phyloP scores from a whole-genome alignment of 352 stramenopile genomes.

The Phytophthora pini region DNA sequence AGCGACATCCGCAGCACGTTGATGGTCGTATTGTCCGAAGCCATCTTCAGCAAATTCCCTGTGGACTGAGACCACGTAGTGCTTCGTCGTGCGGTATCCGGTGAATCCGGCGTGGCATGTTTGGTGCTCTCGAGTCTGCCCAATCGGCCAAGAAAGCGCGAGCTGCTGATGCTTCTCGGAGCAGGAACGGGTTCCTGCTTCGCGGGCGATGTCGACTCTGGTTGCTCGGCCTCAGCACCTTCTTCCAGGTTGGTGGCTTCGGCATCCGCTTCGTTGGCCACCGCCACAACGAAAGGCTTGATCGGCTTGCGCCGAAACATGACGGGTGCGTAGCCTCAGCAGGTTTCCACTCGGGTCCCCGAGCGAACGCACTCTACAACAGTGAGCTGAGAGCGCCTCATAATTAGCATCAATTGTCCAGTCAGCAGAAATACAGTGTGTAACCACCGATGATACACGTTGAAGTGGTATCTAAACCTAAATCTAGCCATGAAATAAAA shows the following conservation, averaged over 20 bases:
- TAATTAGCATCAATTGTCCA: not conserved
- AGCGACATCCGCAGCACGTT: slow-evolving; percentile 77
- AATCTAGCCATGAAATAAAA: too few species aligned
- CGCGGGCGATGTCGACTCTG: too few species aligned
- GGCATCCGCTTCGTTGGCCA: slow-evolving; percentile 15
- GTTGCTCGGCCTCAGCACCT: slow-evolving; percentile 1
- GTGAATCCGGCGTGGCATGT: slow-evolving; percentile 1
- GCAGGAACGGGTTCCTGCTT: not conserved
- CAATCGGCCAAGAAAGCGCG: slow-evolving; percentile 2
- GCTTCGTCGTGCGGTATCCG: slow-evolving; percentile 9
- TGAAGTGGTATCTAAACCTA: too few species aligned
- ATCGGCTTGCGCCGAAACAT: slow-evolving; percentile 27
- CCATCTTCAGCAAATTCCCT: slow-evolving; percentile 16
- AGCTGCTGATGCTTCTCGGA: not conserved
- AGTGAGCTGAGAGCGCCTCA: not conserved
- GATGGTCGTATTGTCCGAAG: slow-evolving; percentile 33
- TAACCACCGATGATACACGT: slow-evolving; percentile 1
- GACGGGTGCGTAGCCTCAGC: not conserved
- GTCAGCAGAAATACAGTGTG: not conserved
- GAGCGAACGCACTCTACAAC: too few species aligned
- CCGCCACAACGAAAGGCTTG: slow-evolving; percentile 17
- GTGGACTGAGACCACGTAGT: slow-evolving; percentile 28
- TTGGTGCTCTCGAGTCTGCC: slow-evolving; percentile 18
- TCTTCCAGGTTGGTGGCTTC: slow-evolving; percentile 14
- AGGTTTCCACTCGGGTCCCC: not conserved